phyloP scores from a whole-genome alignment of 306 rosid genomes.

The Inga laurina region DNA sequence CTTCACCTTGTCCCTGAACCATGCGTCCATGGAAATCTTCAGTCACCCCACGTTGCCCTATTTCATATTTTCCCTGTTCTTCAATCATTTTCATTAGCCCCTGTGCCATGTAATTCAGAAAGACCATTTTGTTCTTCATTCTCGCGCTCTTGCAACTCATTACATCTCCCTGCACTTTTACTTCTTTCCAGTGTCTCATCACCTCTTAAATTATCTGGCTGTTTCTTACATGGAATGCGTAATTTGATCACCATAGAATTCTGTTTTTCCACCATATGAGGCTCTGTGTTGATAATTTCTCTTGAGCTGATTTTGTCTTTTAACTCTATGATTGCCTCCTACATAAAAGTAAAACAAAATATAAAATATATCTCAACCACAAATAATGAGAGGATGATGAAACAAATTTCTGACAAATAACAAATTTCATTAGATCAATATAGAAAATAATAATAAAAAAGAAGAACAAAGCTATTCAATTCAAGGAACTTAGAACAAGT shows the following conservation, averaged over 20 bases:
- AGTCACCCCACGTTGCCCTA: neutral
- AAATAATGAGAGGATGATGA: slow-evolving; percentile 2
- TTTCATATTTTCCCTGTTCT: slow-evolving; percentile 12
- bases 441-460: neutral
- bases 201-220: neutral
- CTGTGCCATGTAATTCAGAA: neutral
- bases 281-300: neutral
- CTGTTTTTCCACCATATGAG: neutral
- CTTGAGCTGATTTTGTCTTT: neutral
- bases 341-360: neutral
- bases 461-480: neutral
- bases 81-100: neutral
- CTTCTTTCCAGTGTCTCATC: neutral
- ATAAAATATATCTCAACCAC: neutral
- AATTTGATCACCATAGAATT: neutral
- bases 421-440: neutral
- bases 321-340: neutral
- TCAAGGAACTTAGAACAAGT: neutral
- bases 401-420: neutral
- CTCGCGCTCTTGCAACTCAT: neutral
- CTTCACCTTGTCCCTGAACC: neutral
- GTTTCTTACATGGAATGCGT: neutral
- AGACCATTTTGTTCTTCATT: neutral
- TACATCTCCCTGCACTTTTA: neutral
- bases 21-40: neutral